These are phyloP conservation scores for Penicillium sp. DNA, from an alignment of 2,329 filamentous ascomycete genomes.

Conservation along the genomic window DNA sequence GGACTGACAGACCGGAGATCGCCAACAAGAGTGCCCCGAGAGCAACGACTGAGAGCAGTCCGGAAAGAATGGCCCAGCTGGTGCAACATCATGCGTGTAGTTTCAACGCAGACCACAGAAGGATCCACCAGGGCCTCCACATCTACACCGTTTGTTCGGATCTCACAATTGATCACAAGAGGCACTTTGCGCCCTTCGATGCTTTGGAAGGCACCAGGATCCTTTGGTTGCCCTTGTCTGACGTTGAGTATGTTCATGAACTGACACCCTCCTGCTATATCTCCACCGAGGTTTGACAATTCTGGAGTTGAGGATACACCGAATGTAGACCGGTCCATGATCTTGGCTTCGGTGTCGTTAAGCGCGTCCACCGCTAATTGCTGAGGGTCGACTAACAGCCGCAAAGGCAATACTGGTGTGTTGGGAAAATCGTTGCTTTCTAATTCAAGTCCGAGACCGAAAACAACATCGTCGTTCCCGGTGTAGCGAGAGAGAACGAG, in stretches of 20 bases:
- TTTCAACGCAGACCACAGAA: background rate
- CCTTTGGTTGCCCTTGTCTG: background rate
- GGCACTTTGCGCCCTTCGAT: background rate
- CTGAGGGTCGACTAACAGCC: background rate
- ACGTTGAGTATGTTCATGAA: background rate
- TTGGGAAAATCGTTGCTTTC: background rate
- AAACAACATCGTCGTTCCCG: background rate
- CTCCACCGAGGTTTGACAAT: background rate
- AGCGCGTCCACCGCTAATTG: background rate
- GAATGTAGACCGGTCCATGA: background rate
- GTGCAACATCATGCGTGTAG: background rate
- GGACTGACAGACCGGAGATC: background rate
- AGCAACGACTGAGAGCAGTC: background rate
- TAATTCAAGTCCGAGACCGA: background rate
- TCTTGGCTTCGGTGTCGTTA: background rate
- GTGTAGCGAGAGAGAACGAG: background rate
- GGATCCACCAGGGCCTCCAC: background rate
- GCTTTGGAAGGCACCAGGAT: background rate
- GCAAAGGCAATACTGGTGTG: background rate
- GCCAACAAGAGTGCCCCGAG: background rate
- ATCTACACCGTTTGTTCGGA: background rate
- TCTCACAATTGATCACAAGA: background rate
- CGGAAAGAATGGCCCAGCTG: background rate
- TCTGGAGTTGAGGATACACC: background rate
- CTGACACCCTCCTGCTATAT: background rate